Conservation (phyloP, 106 monocot species). For the Gastrodia elata region DNA sequence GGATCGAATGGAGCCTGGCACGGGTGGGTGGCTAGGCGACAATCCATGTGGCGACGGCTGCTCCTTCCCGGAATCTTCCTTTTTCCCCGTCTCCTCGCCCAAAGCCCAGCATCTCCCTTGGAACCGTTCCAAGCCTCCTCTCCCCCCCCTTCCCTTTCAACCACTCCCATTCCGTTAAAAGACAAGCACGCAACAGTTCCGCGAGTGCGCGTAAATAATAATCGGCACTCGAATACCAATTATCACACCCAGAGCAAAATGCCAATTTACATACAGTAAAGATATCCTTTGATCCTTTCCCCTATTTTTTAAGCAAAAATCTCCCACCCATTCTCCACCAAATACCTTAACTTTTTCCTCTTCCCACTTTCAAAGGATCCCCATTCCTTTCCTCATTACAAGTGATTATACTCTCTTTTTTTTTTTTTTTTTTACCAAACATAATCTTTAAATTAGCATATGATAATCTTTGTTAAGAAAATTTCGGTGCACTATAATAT, state of each 20-base stretch:
- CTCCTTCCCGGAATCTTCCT: slow-evolving; percentile 3
- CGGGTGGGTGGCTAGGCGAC: slow-evolving; percentile 4
- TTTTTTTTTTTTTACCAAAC: background rate
- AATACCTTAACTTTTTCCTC: background rate
- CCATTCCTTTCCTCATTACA: no score
- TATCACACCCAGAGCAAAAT: background rate
- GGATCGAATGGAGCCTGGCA: no score
- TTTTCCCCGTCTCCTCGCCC: background rate
- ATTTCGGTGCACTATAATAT: no score
- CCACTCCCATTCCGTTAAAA: slow-evolving; percentile 6
- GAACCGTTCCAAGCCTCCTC: slow-evolving; percentile 4
- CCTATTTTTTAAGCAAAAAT: background rate
- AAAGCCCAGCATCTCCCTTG: background rate
- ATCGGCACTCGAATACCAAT: background rate
- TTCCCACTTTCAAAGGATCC: background rate
- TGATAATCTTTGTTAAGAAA: background rate
- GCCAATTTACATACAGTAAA: slow-evolving; percentile 3
- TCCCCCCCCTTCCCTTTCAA: background rate
- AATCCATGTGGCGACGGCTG: background rate
- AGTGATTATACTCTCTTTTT: background rate
- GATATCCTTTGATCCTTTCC: slow-evolving; percentile 3
- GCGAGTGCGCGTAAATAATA: background rate
- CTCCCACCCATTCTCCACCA: background rate
- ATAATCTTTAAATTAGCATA: no score
- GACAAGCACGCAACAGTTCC: background rate